Evolutionary conservation across 2,329 filamentous ascomycete species (phyloP), one percentile per base, ranked within the genome.

Genomic region (Alternaria infectoria): DNA sequence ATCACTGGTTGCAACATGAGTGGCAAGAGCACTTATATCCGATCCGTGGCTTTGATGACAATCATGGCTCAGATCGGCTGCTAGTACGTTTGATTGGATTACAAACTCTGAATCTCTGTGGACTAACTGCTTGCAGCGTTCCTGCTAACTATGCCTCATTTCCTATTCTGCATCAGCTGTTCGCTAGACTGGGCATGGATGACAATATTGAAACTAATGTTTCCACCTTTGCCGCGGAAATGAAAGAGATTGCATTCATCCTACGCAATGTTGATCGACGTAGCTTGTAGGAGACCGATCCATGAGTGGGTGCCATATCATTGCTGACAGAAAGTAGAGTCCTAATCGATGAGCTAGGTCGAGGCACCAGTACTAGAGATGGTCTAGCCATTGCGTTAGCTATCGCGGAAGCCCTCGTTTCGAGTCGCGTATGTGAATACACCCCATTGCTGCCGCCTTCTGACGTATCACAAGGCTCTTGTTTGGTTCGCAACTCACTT

Each of bases 1-100:
- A 90, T 99, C 66, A 98, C 95, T 0, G 95, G 96, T 4, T 96
- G 93, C 77, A 99, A 99, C 72, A 99, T 99, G 96, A 97, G 93
- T 71, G 96, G 77, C 1, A 99, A 98, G 78, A 97, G 92, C 67
- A 99, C 94, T 0, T 98, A 97, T 74, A 97, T 98, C 66, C 89
- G 93, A 54, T 90, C 91, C 2, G 85, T 97, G 23, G 92, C 95
- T 0, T 83, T 99, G 30, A 88, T 96, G 74, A 89, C 91, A 47
- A 89, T 99, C 61, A 97, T 99, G 93, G 93, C 93, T 1, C 96
- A 99, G 73, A 89, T 97, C 55, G 95, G 94, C 4, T 92, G 89
- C 71, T 98, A 96, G 77, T 78, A 65, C 19, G 67, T 17, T 26
- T 11, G 17, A 40, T n/a, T 15, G 45, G 45, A 19, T 0, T 19